Evolutionary conservation across 805 yeast species (phyloP).

Genomic region (Wickerhamiella azyma): DNA sequence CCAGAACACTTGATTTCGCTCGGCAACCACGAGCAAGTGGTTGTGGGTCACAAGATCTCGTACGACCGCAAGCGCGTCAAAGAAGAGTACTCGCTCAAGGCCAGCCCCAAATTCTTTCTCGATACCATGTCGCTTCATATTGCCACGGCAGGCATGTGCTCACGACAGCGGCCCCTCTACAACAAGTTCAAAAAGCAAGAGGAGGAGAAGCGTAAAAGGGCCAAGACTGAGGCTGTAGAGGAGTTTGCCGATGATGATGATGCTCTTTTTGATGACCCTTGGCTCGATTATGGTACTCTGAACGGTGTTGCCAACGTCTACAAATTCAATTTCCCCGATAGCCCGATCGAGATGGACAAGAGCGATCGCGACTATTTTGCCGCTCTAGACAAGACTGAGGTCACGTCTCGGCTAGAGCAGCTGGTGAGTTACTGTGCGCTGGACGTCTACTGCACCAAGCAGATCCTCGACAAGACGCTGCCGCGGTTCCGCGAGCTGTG

Average conservation of each 20-base stretch:
- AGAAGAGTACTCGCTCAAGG: conserved; percentile 65
- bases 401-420: conserved; percentile 42
- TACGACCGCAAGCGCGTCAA: conserved; percentile 76
- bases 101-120: conserved; percentile 60
- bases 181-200: conserved; percentile 25
- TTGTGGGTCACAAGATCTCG: conserved; percentile 83
- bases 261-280: conserved; percentile 36
- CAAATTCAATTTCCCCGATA: conserved; percentile 51
- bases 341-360: conserved; percentile 43
- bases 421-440: conserved; percentile 71
- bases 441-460: conserved; percentile 67
- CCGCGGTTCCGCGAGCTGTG: conserved; percentile 55
- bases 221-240: conserved; percentile 6
- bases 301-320: conserved; percentile 76
- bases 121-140: conserved; percentile 92
- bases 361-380: conserved; percentile 50
- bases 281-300: conserved; percentile 65
- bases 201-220: conserved; percentile 12
- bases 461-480: conserved; percentile 50
- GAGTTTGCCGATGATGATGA: conserved; percentile 20
- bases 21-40: conserved; percentile 43
- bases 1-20: conserved; percentile 60
- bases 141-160: conserved; percentile 83
- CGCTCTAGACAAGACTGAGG: conserved; percentile 37
- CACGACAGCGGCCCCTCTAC: conserved; percentile 78